A percentile compares a stretch with the other conserved stretches of the same genome.
These are phyloP conservation scores for Penicillium subrubescens DNA, from an alignment of 495 filamentous ascomycete species.

Conservation along the genomic window DNA sequence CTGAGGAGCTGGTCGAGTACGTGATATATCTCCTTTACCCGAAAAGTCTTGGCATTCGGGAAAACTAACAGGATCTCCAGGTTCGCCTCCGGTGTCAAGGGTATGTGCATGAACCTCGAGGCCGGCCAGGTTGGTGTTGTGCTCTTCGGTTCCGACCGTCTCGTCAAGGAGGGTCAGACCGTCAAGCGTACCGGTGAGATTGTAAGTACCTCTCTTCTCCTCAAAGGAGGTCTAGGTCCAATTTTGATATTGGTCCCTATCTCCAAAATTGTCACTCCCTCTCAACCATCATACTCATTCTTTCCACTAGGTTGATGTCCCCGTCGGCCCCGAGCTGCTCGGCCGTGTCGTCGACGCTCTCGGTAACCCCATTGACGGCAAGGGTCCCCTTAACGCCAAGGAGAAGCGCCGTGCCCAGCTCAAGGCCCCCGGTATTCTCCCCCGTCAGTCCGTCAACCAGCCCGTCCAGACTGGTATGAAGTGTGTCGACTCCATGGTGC, in stretches of 20 bases:
- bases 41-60: conserved; percentile 23
- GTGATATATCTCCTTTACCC: conserved; percentile 43
- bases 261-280: neutral
- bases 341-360: conserved; percentile 98
- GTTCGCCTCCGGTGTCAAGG: conserved; percentile 99
- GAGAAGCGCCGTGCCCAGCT: conserved; percentile 96
- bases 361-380: conserved; percentile 98
- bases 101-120: conserved; percentile 99
- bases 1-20: conserved; percentile 99
- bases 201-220: conserved; percentile 58
- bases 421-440: conserved; percentile 98
- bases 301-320: conserved; percentile 81
- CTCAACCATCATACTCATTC: conserved; percentile 26
- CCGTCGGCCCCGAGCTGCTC: conserved; percentile 88
- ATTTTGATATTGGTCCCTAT: conserved; percentile 18
- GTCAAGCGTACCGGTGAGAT: conserved; percentile 99
- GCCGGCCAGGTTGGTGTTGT: conserved; percentile 99
- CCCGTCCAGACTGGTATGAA: conserved; percentile 99
- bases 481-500: conserved; percentile 99
- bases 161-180: conserved; percentile 98
- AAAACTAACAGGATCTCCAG: conserved; percentile 56
- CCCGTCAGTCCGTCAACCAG: conserved; percentile 94
- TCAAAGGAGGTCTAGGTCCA: conserved; percentile 5
- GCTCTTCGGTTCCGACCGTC: conserved; percentile 99
- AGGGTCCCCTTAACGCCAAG: conserved; percentile 89